Evolutionary conservation across 805 yeast species (phyloP).

Genomic region (Candida fluviatilis): DNA sequence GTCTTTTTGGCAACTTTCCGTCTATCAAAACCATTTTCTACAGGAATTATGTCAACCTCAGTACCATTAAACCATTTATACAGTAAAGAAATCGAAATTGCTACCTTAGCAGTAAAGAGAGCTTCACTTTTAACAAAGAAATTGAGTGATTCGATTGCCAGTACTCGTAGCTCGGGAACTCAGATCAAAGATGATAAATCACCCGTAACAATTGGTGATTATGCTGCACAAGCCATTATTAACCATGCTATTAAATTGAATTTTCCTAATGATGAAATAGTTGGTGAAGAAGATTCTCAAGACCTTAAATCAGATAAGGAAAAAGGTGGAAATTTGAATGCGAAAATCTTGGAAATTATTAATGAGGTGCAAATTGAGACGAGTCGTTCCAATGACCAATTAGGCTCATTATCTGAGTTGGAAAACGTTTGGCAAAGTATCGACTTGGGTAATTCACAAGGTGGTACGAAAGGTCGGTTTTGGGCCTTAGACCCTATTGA

Average conservation of each 20-base stretch:
- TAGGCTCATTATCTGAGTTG: slow-evolving; percentile 42
- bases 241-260: slow-evolving; percentile 75
- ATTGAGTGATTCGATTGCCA: slow-evolving; percentile 53
- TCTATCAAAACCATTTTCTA: background rate
- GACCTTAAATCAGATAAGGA: slow-evolving; percentile 43
- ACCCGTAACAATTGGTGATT: slow-evolving; percentile 96
- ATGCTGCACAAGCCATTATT: slow-evolving; percentile 91
- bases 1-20: background rate
- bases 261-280: slow-evolving; percentile 82
- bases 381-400: slow-evolving; percentile 17
- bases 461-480: slow-evolving; percentile 75
- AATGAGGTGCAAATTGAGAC: slow-evolving; percentile 48
- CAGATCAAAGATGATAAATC: slow-evolving; percentile 83
- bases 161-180: slow-evolving; percentile 46
- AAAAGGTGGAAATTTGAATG: slow-evolving; percentile 45
- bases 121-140: slow-evolving; percentile 74
- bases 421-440: slow-evolving; percentile 59
- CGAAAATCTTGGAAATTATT: slow-evolving; percentile 58
- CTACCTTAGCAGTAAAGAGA: slow-evolving; percentile 84
- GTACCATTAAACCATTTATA: slow-evolving; percentile 30
- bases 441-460: slow-evolving; percentile 75
- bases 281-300: slow-evolving; percentile 90
- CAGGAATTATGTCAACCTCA: background rate
- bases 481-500: slow-evolving; percentile 99
- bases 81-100: slow-evolving; percentile 68